phyloP scores from a whole-genome alignment of 2,329 filamentous ascomycete species.

The Colletotrichum lindemuthianum region DNA sequence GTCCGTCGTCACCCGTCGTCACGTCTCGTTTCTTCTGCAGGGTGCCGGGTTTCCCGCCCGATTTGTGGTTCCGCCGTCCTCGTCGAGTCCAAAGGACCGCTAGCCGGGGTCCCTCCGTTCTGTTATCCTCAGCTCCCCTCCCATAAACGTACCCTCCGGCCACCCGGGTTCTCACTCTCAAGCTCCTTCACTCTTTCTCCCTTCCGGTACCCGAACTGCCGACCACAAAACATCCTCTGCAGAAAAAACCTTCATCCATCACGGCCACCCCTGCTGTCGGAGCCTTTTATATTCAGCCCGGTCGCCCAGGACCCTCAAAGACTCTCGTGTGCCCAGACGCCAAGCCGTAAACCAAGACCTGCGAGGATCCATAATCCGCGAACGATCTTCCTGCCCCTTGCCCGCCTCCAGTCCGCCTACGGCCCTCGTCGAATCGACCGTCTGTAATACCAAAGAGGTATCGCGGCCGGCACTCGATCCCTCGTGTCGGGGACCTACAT shows the following conservation, averaged over 20 bases:
- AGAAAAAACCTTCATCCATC: background rate
- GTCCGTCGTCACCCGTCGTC: background rate
- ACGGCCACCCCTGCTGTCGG: constrained; percentile 5
- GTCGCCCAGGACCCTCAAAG: constrained; percentile 10
- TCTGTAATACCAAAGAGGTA: background rate
- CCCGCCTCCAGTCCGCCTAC: background rate
- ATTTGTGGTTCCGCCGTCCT: constrained; percentile 28
- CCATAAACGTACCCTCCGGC: constrained; percentile 17
- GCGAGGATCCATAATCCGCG: constrained; percentile 11
- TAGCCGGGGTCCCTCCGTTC: constrained; percentile 25
- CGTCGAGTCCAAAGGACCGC: constrained; percentile 16
- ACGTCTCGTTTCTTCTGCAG: constrained; percentile 22
- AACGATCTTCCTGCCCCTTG: constrained; percentile 1
- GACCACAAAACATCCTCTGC: constrained; percentile 4
- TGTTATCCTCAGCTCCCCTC: constrained; percentile 26
- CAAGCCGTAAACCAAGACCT: constrained; percentile 34
- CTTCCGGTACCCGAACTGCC: background rate
- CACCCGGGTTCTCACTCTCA: constrained; percentile 30
- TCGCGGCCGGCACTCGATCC: constrained; percentile 2
- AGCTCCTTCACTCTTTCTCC: background rate
- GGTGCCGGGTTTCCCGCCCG: constrained; percentile 23
- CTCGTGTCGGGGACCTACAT: constrained; percentile 11
- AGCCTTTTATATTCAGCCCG: constrained; percentile 30
- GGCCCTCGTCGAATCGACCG: constrained; percentile 9
- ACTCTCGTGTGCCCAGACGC: constrained; percentile 24